Conservation (phyloP, 2,329 filamentous ascomycete genomes). For the Chrysosphaeria jannelii region DNA sequence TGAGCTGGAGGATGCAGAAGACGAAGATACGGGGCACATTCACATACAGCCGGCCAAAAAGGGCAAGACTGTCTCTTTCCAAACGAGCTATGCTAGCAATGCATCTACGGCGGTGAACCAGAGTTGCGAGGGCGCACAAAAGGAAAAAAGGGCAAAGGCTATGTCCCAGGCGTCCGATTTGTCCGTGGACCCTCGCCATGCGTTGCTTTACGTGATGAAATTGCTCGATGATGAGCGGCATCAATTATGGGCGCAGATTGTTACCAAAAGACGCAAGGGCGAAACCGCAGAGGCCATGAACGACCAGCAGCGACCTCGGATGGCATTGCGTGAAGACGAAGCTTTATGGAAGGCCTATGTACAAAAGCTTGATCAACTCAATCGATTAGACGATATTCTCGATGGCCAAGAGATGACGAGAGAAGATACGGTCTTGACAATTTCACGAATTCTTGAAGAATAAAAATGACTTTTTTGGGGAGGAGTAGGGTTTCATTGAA, state of each 20-base stretch:
- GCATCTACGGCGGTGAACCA: not conserved
- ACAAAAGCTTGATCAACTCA: conserved; percentile 5
- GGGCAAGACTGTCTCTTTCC: conserved; percentile 3
- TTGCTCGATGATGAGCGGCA: conserved; percentile 49
- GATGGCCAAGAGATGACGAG: conserved; percentile 38
- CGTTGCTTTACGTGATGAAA: conserved; percentile 62
- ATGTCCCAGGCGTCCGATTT: too few relatives aligned
- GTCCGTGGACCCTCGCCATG: conserved; percentile 22
- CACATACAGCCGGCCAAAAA: conserved; percentile 1
- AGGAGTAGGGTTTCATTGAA: too few relatives aligned
- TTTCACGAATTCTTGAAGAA: conserved; percentile 17
- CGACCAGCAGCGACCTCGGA: conserved; percentile 1
- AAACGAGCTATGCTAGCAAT: conserved; percentile 1
- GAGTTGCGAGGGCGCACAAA: too few relatives aligned
- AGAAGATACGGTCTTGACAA: conserved; percentile 31
- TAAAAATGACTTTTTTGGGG: too few relatives aligned
- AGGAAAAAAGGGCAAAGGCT: too few relatives aligned
- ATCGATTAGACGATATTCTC: conserved; percentile 50
- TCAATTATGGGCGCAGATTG: conserved; percentile 43
- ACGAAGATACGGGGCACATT: conserved; percentile 1
- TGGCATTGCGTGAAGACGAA: conserved; percentile 4
- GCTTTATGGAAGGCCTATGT: conserved; percentile 5
- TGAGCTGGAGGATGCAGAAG: conserved; percentile 1
- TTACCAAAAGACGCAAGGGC: conserved; percentile 13
- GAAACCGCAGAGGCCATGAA: conserved; percentile 2